Percentiles rank a stretch among this genome's conserved stretches.
Conservation (phyloP, 2,329 filamentous ascomycete species). For the Claviceps citrina region DNA sequence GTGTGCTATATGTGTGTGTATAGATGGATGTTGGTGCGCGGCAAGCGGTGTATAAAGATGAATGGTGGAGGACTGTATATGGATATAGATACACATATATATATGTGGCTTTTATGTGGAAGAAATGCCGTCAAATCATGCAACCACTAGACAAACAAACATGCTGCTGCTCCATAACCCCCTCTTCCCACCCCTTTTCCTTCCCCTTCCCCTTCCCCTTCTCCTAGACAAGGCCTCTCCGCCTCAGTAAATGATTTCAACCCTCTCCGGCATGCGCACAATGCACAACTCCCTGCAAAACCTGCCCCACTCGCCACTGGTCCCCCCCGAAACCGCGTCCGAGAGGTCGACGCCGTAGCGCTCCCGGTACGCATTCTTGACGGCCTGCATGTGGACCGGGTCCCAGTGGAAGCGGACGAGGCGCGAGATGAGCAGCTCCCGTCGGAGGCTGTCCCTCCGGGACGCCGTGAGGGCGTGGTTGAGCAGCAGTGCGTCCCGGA, state of each 20-base stretch:
- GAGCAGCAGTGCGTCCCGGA: conserved; percentile 78
- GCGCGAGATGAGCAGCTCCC: conserved; percentile 75
- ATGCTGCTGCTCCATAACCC: too few relatives aligned
- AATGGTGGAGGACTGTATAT: too few relatives aligned
- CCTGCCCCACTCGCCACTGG: conserved; percentile 58
- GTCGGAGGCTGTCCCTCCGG: conserved; percentile 54
- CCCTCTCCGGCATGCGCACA: conserved; percentile 34
- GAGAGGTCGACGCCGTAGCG: conserved; percentile 63
- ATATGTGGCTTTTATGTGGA: too few relatives aligned
- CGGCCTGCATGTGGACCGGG: conserved; percentile 57
- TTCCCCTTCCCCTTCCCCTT: too few relatives aligned
- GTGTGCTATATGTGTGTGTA: not conserved
- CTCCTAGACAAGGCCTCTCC: too few relatives aligned
- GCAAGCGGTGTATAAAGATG: too few relatives aligned
- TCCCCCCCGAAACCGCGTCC: conserved; percentile 63
- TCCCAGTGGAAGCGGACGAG: conserved; percentile 92
- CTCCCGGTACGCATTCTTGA: conserved; percentile 66
- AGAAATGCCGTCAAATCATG: too few relatives aligned
- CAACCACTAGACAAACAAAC: too few relatives aligned
- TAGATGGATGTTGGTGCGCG: too few relatives aligned
- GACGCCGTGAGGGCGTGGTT: conserved; percentile 75
- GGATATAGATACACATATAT: too few relatives aligned
- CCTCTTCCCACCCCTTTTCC: too few relatives aligned
- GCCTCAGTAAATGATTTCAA: conserved; percentile 4
- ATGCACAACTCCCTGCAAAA: conserved; percentile 61